Percentiles rank a stretch among this genome's conserved stretches.
These are phyloP conservation scores for Cytidiella melzeri DNA, from an alignment of 768 basidiomycete genomes.

Conservation along the genomic window DNA sequence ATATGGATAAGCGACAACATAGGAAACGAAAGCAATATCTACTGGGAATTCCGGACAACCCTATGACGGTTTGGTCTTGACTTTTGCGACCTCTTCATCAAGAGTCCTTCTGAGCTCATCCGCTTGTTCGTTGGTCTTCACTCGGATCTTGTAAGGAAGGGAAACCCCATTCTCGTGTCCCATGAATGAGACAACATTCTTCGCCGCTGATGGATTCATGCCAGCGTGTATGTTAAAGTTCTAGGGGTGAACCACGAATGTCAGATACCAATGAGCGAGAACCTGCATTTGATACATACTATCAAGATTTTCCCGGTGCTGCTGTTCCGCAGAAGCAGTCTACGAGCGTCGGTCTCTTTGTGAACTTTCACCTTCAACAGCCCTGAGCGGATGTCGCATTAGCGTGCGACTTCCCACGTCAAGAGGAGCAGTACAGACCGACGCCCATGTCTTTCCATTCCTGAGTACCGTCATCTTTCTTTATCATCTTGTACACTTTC, in stretches of 20 bases:
- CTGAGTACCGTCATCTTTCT: slow-evolving; percentile 36
- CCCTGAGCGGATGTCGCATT: slow-evolving; percentile 35
- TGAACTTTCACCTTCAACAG: slow-evolving; percentile 69
- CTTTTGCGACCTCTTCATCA: slow-evolving; percentile 54
- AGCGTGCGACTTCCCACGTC: background rate
- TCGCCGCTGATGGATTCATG: slow-evolving; percentile 46
- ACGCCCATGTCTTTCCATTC: slow-evolving; percentile 65
- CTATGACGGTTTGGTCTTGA: slow-evolving; percentile 16
- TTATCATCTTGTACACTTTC: slow-evolving; percentile 58
- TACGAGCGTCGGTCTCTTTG: slow-evolving; percentile 50
- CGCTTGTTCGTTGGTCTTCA: slow-evolving; percentile 55
- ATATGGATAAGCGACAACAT: background rate
- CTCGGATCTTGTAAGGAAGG: slow-evolving; percentile 55
- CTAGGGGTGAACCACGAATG: no score
- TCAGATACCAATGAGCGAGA: slow-evolving; percentile 2
- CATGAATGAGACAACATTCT: slow-evolving; percentile 55
- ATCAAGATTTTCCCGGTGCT: slow-evolving; percentile 69
- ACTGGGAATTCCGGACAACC: background rate
- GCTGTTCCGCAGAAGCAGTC: slow-evolving; percentile 67
- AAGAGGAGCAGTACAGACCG: slow-evolving; percentile 36
- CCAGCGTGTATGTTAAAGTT: slow-evolving; percentile 66
- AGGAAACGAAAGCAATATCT: background rate
- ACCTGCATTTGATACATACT: slow-evolving; percentile 40
- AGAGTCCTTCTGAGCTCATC: slow-evolving; percentile 49
- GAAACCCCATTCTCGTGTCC: slow-evolving; percentile 61